Conservation (phyloP, 1,284 basidiomycete genomes). For the Coriolopsis trogii region DNA sequence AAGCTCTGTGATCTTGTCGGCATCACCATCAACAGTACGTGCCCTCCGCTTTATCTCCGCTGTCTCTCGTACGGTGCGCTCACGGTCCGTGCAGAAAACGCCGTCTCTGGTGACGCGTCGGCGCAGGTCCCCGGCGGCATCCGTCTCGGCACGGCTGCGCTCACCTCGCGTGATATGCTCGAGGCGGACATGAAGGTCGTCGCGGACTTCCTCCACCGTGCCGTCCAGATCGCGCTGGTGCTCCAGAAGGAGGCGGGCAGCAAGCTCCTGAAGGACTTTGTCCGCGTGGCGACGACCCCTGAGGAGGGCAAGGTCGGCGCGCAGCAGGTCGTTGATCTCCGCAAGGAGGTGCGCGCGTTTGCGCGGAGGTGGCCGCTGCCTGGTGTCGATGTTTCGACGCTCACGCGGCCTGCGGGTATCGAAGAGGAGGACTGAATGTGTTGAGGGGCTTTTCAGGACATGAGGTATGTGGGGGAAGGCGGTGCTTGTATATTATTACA, state of each 20-base stretch:
- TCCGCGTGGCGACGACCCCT: slow-evolving; percentile 77
- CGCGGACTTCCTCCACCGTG: slow-evolving; percentile 90
- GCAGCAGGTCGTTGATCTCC: slow-evolving; percentile 71
- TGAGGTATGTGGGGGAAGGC: neutral
- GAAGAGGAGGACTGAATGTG: slow-evolving; percentile 48
- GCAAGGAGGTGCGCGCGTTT: slow-evolving; percentile 78
- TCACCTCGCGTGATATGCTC: slow-evolving; percentile 94
- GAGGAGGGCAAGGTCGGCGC: slow-evolving; percentile 75
- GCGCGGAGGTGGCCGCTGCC: slow-evolving; percentile 91
- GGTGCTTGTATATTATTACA: slow-evolving; percentile 12
- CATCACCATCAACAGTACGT: slow-evolving; percentile 92
- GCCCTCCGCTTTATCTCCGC: neutral
- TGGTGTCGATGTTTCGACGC: slow-evolving; percentile 74
- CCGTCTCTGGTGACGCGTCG: slow-evolving; percentile 93
- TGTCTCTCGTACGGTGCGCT: neutral
- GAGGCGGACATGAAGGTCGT: slow-evolving; percentile 89
- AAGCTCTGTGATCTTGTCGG: slow-evolving; percentile 97
- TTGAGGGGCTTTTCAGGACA: neutral
- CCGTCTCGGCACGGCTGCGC: slow-evolving; percentile 92
- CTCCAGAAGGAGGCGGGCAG: slow-evolving; percentile 95
- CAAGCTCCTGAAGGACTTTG: slow-evolving; percentile 97
- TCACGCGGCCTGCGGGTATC: slow-evolving; percentile 69
- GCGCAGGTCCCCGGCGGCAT: slow-evolving; percentile 98
- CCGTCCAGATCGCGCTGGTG: slow-evolving; percentile 84
- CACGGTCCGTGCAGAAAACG: slow-evolving; percentile 73